Evolutionary conservation across 23 red algal genomes (phyloP).

Genomic region (Cyanidium caldarium): DNA sequence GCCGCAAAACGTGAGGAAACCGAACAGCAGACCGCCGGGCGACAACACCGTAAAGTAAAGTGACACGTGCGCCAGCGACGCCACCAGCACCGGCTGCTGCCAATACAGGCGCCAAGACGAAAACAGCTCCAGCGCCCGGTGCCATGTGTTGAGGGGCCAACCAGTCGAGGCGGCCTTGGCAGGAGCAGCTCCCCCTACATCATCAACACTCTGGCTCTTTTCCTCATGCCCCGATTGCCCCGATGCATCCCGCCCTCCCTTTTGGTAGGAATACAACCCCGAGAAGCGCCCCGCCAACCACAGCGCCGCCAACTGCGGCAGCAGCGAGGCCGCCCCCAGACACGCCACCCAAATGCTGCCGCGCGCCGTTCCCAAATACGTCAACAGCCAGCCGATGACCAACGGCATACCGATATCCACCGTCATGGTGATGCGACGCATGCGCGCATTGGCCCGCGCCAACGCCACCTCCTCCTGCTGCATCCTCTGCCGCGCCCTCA

Average conservation of each 20-base stretch:
- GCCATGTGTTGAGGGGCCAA: too few species aligned
- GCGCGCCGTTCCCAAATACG: neutral
- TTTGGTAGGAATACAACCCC: too few species aligned
- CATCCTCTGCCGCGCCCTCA: too few species aligned
- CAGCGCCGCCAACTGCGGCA: neutral
- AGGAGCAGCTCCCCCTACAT: too few species aligned
- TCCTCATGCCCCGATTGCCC: too few species aligned
- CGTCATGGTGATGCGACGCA: constrained; percentile 4
- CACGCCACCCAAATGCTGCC: neutral
- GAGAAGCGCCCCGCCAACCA: neutral
- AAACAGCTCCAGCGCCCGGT: neutral
- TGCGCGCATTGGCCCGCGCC: neutral
- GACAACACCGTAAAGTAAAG: neutral
- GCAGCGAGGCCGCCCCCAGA: neutral
- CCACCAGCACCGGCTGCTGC: neutral
- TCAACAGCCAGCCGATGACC: neutral
- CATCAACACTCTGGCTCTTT: too few species aligned
- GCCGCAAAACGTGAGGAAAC: neutral
- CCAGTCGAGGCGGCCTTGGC: neutral
- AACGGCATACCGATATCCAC: neutral
- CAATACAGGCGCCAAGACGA: neutral
- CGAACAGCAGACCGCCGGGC: constrained; percentile 1
- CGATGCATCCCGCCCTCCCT: too few species aligned
- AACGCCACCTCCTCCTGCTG: neutral
- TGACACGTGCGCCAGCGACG: neutral